Conservation (phyloP, 1,284 basidiomycete genomes). For the Sanghuangporus sanghuang region DNA sequence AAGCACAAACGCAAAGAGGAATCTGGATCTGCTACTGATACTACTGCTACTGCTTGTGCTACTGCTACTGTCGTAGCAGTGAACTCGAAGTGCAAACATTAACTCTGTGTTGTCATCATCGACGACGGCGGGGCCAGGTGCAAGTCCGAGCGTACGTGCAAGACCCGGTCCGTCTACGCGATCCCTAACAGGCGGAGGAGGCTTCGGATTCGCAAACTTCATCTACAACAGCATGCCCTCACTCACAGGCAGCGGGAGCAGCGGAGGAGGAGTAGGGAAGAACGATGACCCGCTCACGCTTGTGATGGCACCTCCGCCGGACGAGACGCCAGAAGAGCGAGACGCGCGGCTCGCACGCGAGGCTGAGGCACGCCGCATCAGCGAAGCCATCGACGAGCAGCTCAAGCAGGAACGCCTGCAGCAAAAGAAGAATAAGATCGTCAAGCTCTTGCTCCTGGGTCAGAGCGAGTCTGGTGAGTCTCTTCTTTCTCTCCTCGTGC, state of each 20-base stretch:
- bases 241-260: no score
- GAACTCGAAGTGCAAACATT: background rate
- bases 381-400: conserved; percentile 51
- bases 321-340: conserved; percentile 44
- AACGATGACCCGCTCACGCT: conserved; percentile 31
- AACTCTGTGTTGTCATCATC: background rate
- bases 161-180: background rate
- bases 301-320: conserved; percentile 31
- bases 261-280: background rate
- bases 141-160: background rate
- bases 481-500: background rate
- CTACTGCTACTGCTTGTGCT: no score
- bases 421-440: conserved; percentile 50
- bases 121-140: background rate
- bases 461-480: conserved; percentile 23
- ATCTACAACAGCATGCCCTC: conserved; percentile 8
- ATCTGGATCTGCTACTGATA: background rate
- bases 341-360: conserved; percentile 34
- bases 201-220: background rate
- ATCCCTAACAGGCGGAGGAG: background rate
- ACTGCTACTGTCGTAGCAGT: no score
- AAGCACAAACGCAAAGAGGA: background rate
- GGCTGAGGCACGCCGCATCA: conserved; percentile 41
- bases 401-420: conserved; percentile 44
- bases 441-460: conserved; percentile 65